Conservation (phyloP, 306 rosid genomes). For the Cercis canadensis region DNA sequence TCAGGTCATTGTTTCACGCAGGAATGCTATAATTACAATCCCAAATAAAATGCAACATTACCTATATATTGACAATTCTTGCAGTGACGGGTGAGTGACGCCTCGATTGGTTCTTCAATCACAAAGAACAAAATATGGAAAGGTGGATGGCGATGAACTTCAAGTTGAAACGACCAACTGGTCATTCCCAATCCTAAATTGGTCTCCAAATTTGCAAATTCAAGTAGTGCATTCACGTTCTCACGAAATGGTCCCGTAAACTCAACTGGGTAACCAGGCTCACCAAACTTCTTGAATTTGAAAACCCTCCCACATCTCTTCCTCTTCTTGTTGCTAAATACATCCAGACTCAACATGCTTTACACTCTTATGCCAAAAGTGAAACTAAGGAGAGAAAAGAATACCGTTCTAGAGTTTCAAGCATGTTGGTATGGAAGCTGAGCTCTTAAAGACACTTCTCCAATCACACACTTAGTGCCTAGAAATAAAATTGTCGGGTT, state of each 20-base stretch:
- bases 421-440: conserved; percentile 35
- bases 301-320: conserved; percentile 79
- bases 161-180: conserved; percentile 87
- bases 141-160: conserved; percentile 78
- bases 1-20: too few relatives aligned
- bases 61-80: conserved; percentile 84
- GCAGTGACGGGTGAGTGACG: conserved; percentile 59
- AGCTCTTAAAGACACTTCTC: conserved; percentile 24
- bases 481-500: conserved; percentile 61
- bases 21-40: not conserved
- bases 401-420: conserved; percentile 31
- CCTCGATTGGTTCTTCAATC: conserved; percentile 65
- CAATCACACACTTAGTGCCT: conserved; percentile 62
- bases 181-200: conserved; percentile 50
- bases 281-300: conserved; percentile 80
- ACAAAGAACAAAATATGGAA: conserved; percentile 67
- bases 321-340: conserved; percentile 68
- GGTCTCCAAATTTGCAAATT: conserved; percentile 68
- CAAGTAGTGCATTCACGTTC: conserved; percentile 71
- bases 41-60: conserved; percentile 37
- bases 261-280: conserved; percentile 69
- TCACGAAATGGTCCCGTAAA: conserved; percentile 65
- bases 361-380: not conserved
- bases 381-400: not conserved
- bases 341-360: conserved; percentile 65